Conservation (phyloP, 371 early-diverging fungal genomes). For the Lichtheimia ornata region DNA sequence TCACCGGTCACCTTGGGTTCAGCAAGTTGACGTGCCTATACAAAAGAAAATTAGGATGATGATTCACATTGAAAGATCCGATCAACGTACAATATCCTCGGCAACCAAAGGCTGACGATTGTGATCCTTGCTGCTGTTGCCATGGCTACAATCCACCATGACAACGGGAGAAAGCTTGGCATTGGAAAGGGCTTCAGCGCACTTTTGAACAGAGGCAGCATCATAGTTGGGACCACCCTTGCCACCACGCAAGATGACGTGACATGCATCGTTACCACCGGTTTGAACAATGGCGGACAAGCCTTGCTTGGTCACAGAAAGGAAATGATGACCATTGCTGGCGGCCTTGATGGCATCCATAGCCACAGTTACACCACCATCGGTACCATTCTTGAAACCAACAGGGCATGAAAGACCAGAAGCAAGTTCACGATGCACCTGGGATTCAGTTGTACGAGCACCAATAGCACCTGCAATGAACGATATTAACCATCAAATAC, state of each 20-base stretch:
- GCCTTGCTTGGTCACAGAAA: conserved; percentile 95
- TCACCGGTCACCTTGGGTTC: conserved; percentile 50
- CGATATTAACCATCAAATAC: background rate
- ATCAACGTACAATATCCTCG: conserved; percentile 54
- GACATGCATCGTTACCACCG: conserved; percentile 72
- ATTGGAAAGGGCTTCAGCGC: conserved; percentile 61
- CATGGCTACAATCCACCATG: conserved; percentile 96
- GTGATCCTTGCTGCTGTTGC: conserved; percentile 79
- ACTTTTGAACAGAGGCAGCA: conserved; percentile 60
- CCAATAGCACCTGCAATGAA: conserved; percentile 70
- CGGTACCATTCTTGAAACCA: conserved; percentile 95
- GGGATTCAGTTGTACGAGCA: conserved; percentile 92
- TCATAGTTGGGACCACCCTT: conserved; percentile 89
- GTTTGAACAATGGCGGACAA: conserved; percentile 91
- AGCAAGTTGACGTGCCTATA: conserved; percentile 42
- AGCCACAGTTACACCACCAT: conserved; percentile 84
- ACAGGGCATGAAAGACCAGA: conserved; percentile 92
- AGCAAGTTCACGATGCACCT: conserved; percentile 87
- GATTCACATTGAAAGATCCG: background rate
- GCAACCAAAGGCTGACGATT: conserved; percentile 84
- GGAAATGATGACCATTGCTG: conserved; percentile 85
- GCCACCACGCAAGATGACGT: conserved; percentile 91
- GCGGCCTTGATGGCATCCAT: conserved; percentile 91
- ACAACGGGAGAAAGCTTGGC: conserved; percentile 65
- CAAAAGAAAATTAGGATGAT: background rate